phyloP scores from a whole-genome alignment of 345 rosid species.

The Salix udensis region DNA sequence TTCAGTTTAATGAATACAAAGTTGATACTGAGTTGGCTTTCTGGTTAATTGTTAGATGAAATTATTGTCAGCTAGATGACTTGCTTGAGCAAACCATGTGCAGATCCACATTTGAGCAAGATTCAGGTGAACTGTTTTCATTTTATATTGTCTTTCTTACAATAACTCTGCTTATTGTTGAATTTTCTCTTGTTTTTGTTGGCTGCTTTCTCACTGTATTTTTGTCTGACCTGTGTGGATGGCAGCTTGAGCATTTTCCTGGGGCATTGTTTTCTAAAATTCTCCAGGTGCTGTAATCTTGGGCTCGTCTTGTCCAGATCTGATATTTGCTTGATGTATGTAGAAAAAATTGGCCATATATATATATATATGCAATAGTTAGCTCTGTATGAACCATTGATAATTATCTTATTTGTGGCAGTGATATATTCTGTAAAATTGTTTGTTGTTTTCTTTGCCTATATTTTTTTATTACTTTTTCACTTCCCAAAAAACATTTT shows the following conservation, averaged over 20 bases:
- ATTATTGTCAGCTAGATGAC: conserved; percentile 51
- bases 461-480: background rate
- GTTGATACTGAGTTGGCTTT: conserved; percentile 44
- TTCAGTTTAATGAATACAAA: conserved; percentile 16
- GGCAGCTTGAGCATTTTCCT: conserved; percentile 37
- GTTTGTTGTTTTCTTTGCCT: background rate
- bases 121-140: conserved; percentile 46
- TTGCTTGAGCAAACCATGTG: conserved; percentile 57
- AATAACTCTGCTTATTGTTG: conserved; percentile 11
- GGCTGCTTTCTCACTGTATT: conserved; percentile 21
- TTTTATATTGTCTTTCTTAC: conserved; percentile 13
- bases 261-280: conserved; percentile 30
- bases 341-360: conserved; percentile 11
- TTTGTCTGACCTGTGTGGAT: conserved; percentile 23
- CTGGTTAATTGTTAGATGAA: conserved; percentile 65
- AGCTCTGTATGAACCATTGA: background rate
- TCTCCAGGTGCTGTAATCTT: conserved; percentile 30
- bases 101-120: conserved; percentile 40
- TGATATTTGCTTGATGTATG: conserved; percentile 11
- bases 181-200: conserved; percentile 5
- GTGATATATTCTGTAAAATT: too few relatives aligned
- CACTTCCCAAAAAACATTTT: background rate
- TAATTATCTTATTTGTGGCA: background rate
- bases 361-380: conserved; percentile 9
- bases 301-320: conserved; percentile 11